These are phyloP conservation scores for Clavariopsis aquatica DNA, from an alignment of 495 filamentous ascomycete genomes.

Conservation along the genomic window DNA sequence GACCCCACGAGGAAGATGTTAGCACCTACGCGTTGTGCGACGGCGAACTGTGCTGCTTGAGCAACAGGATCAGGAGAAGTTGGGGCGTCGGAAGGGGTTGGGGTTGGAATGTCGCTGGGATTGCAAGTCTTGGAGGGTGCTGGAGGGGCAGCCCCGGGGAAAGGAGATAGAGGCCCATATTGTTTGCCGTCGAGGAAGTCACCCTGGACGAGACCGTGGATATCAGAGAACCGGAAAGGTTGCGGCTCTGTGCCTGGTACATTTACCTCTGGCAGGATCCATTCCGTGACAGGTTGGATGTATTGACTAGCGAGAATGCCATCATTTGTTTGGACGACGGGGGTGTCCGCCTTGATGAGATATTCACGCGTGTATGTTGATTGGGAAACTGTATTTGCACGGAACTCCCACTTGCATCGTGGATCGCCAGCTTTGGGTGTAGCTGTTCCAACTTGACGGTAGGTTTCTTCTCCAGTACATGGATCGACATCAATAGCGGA, in stretches of 20 bases:
- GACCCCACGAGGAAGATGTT: constrained; percentile 20
- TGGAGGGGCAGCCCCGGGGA: constrained; percentile 36
- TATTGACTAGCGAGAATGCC: constrained; percentile 48
- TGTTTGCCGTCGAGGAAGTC: constrained; percentile 36
- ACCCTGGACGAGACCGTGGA: constrained; percentile 34
- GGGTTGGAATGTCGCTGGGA: constrained; percentile 1
- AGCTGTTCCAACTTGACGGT: constrained; percentile 40
- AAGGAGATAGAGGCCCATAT: constrained; percentile 40
- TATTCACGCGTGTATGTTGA: constrained; percentile 47
- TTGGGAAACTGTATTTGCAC: constrained; percentile 19
- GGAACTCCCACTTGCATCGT: constrained; percentile 47
- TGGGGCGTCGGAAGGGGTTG: background rate
- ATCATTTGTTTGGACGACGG: constrained; percentile 42
- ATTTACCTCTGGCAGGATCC: constrained; percentile 43
- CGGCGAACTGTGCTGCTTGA: background rate
- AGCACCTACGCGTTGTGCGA: constrained; percentile 16
- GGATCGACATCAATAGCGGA: constrained; percentile 48
- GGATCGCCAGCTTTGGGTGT: constrained; percentile 36
- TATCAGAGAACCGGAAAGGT: constrained; percentile 36
- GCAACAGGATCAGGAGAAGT: constrained; percentile 8
- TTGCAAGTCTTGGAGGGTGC: constrained; percentile 16
- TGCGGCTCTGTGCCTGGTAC: constrained; percentile 41
- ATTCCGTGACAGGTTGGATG: constrained; percentile 47
- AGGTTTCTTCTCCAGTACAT: constrained; percentile 46
- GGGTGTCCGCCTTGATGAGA: constrained; percentile 37